Conservation (phyloP, 257 asterid species). For the Sherardia arvensis region DNA sequence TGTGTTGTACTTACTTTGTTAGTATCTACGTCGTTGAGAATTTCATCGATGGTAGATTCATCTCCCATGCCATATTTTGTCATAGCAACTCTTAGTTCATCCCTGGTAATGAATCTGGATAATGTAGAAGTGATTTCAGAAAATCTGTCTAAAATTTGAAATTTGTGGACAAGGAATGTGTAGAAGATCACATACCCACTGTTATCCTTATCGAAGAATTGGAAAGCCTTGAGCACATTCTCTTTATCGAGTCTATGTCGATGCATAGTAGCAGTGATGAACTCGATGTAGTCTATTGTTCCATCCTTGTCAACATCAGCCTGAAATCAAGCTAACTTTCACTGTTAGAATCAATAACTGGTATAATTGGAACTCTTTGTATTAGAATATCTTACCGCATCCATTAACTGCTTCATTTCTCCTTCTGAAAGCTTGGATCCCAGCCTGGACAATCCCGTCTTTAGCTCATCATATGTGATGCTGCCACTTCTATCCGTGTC, state of each 20-base stretch:
- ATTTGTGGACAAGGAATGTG: neutral
- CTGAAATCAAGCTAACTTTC: conserved; percentile 20
- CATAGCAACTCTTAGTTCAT: conserved; percentile 84
- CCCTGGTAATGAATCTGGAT: conserved; percentile 74
- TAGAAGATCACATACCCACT: conserved; percentile 41
- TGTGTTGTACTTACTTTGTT: conserved; percentile 36
- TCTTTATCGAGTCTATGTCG: conserved; percentile 79
- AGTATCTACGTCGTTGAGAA: conserved; percentile 77
- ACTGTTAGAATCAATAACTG: neutral
- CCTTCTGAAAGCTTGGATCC: conserved; percentile 73
- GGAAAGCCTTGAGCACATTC: conserved; percentile 62
- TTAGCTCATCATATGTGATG: conserved; percentile 75
- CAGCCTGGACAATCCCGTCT: conserved; percentile 61
- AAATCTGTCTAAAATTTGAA: neutral
- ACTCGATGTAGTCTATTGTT: conserved; percentile 74
- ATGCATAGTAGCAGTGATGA: conserved; percentile 88
- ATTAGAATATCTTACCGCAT: conserved; percentile 51
- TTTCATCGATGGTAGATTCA: conserved; percentile 76
- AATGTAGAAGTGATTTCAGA: neutral
- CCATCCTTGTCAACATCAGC: conserved; percentile 89
- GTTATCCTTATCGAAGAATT: conserved; percentile 62
- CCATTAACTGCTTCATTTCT: conserved; percentile 75
- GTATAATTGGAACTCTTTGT: neutral
- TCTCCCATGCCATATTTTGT: conserved; percentile 82
- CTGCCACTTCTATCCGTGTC: conserved; percentile 83